These are phyloP conservation scores for Colletotrichum sp. DNA, from an alignment of 2,329 filamentous ascomycete genomes.

Conservation along the genomic window DNA sequence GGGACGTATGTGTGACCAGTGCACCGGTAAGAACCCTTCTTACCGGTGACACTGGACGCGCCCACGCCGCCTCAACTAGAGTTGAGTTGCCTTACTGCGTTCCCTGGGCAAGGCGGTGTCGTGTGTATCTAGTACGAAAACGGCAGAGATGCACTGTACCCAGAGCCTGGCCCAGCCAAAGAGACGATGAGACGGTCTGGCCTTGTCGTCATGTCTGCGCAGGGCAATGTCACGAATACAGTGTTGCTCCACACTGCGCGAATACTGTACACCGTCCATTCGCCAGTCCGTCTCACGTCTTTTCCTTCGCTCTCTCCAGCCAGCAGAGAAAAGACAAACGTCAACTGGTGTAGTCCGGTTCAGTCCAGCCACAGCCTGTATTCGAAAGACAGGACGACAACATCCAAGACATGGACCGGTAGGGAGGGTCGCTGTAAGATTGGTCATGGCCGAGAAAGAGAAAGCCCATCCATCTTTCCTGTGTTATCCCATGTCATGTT, in stretches of 20 bases:
- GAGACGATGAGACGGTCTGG: not conserved
- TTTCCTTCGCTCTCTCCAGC: not conserved
- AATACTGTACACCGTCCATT: not conserved
- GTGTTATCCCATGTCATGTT: constrained; percentile 1
- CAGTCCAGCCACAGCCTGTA: not conserved
- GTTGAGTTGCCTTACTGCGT: not conserved
- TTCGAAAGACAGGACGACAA: not conserved
- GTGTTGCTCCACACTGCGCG: not conserved
- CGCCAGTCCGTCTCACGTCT: not conserved
- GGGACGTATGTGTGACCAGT: not conserved
- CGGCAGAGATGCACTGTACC: not conserved
- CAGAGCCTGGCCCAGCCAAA: not conserved
- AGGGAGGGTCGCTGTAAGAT: not conserved
- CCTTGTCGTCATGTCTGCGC: constrained; percentile 9
- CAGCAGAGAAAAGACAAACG: not conserved
- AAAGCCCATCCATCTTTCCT: not conserved
- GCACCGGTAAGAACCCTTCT: not conserved
- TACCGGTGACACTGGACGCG: not conserved
- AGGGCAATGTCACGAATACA: constrained; percentile 20
- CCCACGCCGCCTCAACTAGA: not conserved
- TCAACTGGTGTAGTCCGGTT: not conserved
- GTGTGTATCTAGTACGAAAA: not conserved
- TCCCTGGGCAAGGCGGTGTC: not conserved
- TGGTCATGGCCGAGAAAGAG: not conserved
- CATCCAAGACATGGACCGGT: not conserved